phyloP scores from a whole-genome alignment of 257 asterid species.

The Fraxinus anomala region DNA sequence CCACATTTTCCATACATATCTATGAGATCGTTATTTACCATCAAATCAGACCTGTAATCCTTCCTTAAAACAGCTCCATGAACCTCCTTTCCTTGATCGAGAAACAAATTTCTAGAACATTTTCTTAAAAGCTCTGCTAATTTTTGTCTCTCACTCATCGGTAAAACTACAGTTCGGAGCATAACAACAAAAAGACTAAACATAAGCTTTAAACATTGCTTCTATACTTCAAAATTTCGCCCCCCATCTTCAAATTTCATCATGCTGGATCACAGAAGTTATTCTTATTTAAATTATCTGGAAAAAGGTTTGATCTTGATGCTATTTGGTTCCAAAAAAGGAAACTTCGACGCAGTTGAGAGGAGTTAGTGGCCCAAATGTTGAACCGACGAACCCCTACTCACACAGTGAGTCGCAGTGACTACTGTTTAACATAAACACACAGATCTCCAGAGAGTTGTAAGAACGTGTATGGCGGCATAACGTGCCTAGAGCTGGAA shows the following conservation, averaged over 20 bases:
- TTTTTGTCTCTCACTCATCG: slow-evolving; percentile 44
- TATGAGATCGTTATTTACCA: slow-evolving; percentile 48
- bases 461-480: too few relatives aligned
- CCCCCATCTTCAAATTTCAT: not conserved
- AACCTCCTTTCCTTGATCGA: slow-evolving; percentile 46
- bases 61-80: slow-evolving; percentile 52
- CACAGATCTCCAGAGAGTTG: too few relatives aligned
- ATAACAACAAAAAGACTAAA: slow-evolving; percentile 6
- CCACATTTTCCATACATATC: slow-evolving; percentile 57
- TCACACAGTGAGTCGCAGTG: too few relatives aligned
- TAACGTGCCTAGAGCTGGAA: too few relatives aligned
- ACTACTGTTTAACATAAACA: too few relatives aligned
- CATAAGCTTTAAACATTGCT: not conserved
- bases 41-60: slow-evolving; percentile 47
- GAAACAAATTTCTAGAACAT: slow-evolving; percentile 43
- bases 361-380: not conserved
- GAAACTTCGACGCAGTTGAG: not conserved
- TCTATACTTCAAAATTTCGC: not conserved
- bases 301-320: not conserved
- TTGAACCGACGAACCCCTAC: not conserved
- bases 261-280: not conserved
- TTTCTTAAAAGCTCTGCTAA: slow-evolving; percentile 48
- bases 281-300: not conserved
- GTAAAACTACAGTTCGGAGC: slow-evolving; percentile 22
- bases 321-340: not conserved